Evolutionary conservation across 371 early-diverging fungal genomes (phyloP).

Genomic region (Capillidium heterosporum): DNA sequence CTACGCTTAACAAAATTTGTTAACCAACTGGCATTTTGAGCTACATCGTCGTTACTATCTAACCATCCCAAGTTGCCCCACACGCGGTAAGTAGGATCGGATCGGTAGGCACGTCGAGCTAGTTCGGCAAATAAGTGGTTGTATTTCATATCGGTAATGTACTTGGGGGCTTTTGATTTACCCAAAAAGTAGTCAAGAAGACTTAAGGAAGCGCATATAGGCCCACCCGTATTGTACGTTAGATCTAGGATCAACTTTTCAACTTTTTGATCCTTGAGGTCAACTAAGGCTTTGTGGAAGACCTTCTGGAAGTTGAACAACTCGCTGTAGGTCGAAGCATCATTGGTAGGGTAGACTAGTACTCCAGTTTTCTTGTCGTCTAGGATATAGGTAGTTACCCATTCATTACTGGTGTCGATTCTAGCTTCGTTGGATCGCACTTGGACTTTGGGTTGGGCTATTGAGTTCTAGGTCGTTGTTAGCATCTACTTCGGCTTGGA

Average conservation of each 20-base stretch:
- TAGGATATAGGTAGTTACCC: neutral
- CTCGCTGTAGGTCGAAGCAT: neutral
- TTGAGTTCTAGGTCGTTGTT: neutral
- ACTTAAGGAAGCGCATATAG: neutral
- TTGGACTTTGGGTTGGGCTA: neutral
- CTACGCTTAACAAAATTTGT: neutral
- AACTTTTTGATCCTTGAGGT: neutral
- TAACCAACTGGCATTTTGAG: neutral
- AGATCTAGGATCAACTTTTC: neutral
- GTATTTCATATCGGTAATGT: neutral
- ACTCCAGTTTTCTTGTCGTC: neutral
- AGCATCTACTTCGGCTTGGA: neutral
- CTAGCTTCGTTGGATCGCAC: neutral
- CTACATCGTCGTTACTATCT: neutral
- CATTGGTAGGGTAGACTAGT: neutral
- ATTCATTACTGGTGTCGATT: neutral
- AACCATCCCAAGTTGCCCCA: neutral
- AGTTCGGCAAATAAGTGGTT: neutral
- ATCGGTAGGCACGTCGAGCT: neutral
- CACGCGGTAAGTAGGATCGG: neutral
- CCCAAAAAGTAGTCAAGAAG: neutral
- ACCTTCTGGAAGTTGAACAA: neutral
- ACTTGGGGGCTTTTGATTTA: neutral
- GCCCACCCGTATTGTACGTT: neutral
- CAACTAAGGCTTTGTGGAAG: neutral